Percentiles rank a stretch among this genome's conserved stretches.
Evolutionary conservation across 83 land plant species (phyloP).

Genomic region (Diphasiastrum complanatum): DNA sequence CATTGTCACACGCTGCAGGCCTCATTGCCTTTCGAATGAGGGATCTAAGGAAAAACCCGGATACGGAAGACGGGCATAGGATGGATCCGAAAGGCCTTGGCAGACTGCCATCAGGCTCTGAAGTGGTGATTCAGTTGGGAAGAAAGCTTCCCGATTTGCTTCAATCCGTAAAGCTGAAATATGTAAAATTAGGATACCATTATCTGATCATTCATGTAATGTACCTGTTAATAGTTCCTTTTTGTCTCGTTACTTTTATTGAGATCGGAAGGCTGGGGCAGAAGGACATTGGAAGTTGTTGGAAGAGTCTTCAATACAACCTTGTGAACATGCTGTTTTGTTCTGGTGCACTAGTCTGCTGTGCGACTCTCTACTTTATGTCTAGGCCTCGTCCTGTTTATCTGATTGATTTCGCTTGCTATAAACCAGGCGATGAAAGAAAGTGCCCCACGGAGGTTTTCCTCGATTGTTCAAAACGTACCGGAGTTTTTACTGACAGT

Average conservation of each 20-base stretch:
- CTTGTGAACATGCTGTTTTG: background rate
- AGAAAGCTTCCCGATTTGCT: background rate
- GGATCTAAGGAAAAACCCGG: too few species aligned
- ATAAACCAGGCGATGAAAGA: background rate
- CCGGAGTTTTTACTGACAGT: background rate
- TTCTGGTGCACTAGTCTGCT: background rate
- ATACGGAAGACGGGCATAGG: too few species aligned
- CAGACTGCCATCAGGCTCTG: background rate
- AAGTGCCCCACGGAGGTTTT: background rate
- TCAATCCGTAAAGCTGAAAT: background rate
- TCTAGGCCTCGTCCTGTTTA: background rate
- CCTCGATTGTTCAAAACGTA: background rate
- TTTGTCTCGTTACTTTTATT: background rate
- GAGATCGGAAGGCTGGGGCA: background rate
- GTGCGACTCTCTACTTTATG: background rate
- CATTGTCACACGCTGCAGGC: too few species aligned
- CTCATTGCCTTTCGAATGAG: too few species aligned
- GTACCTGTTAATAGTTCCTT: background rate
- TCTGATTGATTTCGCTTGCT: too few species aligned
- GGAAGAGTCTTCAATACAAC: too few species aligned
- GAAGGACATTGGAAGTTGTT: background rate
- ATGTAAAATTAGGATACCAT: background rate
- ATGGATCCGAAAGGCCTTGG: too few species aligned
- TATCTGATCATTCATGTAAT: background rate
- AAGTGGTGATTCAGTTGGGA: background rate